Evolutionary conservation across 805 yeast species (phyloP).

Genomic region (Kregervanrija fluxuum): DNA sequence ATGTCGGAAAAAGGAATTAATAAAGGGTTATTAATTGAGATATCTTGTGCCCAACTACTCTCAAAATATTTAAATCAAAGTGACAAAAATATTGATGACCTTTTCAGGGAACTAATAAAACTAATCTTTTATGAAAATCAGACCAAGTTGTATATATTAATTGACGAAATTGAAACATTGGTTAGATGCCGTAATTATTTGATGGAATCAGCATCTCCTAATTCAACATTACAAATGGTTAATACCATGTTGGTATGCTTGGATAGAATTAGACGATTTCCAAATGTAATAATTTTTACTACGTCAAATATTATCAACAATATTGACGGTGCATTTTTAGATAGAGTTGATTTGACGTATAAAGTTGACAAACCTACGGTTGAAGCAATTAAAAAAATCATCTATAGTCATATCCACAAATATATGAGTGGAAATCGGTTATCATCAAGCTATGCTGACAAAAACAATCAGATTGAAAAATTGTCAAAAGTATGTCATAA

Average conservation of each 20-base stretch:
- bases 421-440: too few relatives aligned
- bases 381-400: not conserved
- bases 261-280: conserved; percentile 30
- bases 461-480: too few relatives aligned
- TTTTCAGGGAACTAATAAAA: conserved; percentile 29
- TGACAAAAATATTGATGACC: conserved; percentile 31
- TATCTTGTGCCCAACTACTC: conserved; percentile 35
- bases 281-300: conserved; percentile 32
- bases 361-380: conserved; percentile 29
- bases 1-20: too few relatives aligned
- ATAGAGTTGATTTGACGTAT: conserved; percentile 34
- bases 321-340: conserved; percentile 37
- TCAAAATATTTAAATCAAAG: conserved; percentile 43
- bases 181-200: conserved; percentile 33
- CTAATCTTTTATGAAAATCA: conserved; percentile 14
- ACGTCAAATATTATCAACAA: conserved; percentile 34
- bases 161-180: conserved; percentile 41
- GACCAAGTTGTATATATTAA: conserved; percentile 22
- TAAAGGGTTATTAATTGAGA: conserved; percentile 30
- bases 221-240: conserved; percentile 31
- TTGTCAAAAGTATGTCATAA: too few relatives aligned
- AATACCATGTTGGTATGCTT: conserved; percentile 36
- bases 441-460: too few relatives aligned
- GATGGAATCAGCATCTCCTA: conserved; percentile 31
- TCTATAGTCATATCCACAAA: not conserved